These are phyloP conservation scores for Dichotomocladium elegans DNA, from an alignment of 371 early-diverging fungal species.

Conservation along the genomic window DNA sequence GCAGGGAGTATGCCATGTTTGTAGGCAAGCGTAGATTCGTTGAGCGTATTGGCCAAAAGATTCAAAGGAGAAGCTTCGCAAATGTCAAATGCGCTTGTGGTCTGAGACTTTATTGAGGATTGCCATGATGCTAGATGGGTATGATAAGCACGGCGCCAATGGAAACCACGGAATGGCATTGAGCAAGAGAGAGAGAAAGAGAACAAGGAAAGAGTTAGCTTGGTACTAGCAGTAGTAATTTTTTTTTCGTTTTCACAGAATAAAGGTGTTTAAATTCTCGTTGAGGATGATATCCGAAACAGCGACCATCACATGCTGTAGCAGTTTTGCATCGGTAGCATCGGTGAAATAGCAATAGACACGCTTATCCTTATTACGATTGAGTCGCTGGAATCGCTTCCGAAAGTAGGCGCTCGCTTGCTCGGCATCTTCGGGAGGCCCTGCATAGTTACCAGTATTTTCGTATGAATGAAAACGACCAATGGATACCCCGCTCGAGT, in stretches of 20 bases:
- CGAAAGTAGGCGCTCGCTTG: slow-evolving; percentile 32
- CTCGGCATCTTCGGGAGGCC: slow-evolving; percentile 22
- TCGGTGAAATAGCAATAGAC: slow-evolving; percentile 60
- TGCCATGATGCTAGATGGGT: no score
- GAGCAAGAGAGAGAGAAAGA: no score
- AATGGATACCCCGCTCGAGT: neutral
- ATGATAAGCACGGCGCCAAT: no score
- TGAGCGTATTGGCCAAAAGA: slow-evolving; percentile 28
- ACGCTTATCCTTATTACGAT: slow-evolving; percentile 43
- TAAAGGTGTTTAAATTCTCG: slow-evolving; percentile 42
- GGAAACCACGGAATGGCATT: no score
- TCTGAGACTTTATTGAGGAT: no score
- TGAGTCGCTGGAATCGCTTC: slow-evolving; percentile 33
- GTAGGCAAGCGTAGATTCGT: slow-evolving; percentile 8
- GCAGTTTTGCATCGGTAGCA: slow-evolving; percentile 55
- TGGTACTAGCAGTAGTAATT: no score
- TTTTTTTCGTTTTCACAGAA: no score
- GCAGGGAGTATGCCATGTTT: slow-evolving; percentile 14
- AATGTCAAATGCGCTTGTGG: slow-evolving; percentile 8
- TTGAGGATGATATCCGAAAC: slow-evolving; percentile 57
- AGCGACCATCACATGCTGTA: slow-evolving; percentile 57
- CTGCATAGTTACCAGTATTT: slow-evolving; percentile 8
- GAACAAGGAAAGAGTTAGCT: no score
- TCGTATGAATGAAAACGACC: no score
- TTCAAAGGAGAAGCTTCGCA: slow-evolving; percentile 30